Evolutionary conservation across 345 rosid species (phyloP), one percentile per base, ranked within the genome.

Genomic region (Luvunga scandens): DNA sequence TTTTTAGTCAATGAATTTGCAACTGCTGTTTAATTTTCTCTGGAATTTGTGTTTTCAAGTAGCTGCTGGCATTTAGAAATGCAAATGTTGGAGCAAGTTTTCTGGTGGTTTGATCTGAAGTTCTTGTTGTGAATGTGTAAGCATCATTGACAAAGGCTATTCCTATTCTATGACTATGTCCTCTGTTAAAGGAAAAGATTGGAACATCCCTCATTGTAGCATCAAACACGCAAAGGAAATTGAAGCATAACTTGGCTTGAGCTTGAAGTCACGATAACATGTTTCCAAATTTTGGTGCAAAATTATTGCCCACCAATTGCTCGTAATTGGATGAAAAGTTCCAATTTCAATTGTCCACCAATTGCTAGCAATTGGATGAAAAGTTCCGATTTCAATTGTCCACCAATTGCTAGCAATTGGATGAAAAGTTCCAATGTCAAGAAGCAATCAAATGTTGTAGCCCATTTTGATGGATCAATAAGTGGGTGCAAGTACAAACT

Each of bases 1-100:
- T 72, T 80, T 77, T 59, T 77, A 75, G 85, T 68, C 66, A 59
- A 78, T 78, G 85, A 82, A 75, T 72, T 82, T 79, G 75, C 61
- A 59, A 42, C 75, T 79, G 53, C 39, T 85, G 80, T 82, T 70
- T 78, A 70, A 66, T 57, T 66, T 80, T 59, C 69, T 66, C 68
- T 42, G 83, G 75, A 80, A 75, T 83, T 83, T 82, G 68, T 78
- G 70, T 76, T 45, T 69, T 39, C 3, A 56, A 79, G 59, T 77
- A 57, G 75, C 60, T 56, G 63, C 63, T 76, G 73, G 80, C 69
- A 81, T 78, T 76, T 75, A 60, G 72, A 76, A 66, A 69, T 75
- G 67, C 30, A 68, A 69, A 48, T 80, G 78, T 69, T 67, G 73
- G 53, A 55, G 79, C 72, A 76, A 50, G 63, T 78, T 70, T 78